Conservation (phyloP, 2,329 filamentous ascomycete species). For the Fusarium euwallaceae region DNA sequence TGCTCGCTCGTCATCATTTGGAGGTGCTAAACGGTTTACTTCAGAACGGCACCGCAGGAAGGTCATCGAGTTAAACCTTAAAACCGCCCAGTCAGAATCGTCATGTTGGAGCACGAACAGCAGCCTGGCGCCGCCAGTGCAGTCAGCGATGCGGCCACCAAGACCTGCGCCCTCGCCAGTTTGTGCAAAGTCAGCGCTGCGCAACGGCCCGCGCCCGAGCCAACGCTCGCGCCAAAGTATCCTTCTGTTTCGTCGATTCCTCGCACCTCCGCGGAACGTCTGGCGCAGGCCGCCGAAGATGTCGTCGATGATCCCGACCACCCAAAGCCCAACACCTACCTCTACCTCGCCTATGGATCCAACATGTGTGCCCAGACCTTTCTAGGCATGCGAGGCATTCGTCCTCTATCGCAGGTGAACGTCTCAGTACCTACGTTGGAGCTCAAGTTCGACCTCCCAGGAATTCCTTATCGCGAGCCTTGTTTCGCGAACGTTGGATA, state of each 20-base stretch:
- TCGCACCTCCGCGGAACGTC: slow-evolving; percentile 46
- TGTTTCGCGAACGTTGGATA: slow-evolving; percentile 88
- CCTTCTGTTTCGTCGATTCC: slow-evolving; percentile 51
- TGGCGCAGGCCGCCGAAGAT: slow-evolving; percentile 48
- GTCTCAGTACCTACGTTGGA: slow-evolving; percentile 83
- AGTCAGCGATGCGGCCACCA: slow-evolving; percentile 5
- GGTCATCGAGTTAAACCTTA: slow-evolving; percentile 25
- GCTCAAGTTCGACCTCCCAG: slow-evolving; percentile 87
- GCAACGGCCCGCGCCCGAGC: slow-evolving; percentile 33
- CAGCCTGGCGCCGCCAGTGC: slow-evolving; percentile 5
- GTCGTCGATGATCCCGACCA: slow-evolving; percentile 39
- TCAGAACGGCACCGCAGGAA: slow-evolving; percentile 1
- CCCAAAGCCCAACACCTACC: slow-evolving; percentile 63
- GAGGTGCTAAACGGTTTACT: neutral
- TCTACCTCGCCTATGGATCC: slow-evolving; percentile 92
- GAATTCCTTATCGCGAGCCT: slow-evolving; percentile 87
- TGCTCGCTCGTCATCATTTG: neutral
- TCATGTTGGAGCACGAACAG: slow-evolving; percentile 31
- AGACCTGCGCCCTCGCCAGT: slow-evolving; percentile 29
- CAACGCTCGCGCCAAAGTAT: slow-evolving; percentile 35
- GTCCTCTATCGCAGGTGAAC: slow-evolving; percentile 83
- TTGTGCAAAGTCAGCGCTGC: slow-evolving; percentile 44
- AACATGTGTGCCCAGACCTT: slow-evolving; percentile 89
- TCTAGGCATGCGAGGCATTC: slow-evolving; percentile 80
- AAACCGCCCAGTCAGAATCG: neutral